Evolutionary conservation across 345 rosid genomes (phyloP).

Genomic region (Lepidium aucheri): DNA sequence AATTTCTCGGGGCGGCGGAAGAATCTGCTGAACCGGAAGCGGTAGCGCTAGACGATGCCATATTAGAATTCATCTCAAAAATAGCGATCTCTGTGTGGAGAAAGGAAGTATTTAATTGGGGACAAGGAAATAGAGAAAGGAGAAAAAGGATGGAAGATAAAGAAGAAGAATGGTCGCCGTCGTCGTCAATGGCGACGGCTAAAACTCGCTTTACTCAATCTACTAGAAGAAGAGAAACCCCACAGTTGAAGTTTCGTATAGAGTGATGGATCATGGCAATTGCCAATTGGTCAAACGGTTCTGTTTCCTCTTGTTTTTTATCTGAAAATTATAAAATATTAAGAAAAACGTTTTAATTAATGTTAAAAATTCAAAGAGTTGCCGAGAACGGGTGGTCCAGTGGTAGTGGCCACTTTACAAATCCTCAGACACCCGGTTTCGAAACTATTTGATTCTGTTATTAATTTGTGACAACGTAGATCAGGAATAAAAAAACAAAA

Average conservation of each 20-base stretch:
- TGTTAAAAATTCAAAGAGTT: too few relatives aligned
- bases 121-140: neutral
- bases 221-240: constrained; percentile 17
- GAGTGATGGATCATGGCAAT: neutral
- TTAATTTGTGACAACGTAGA: too few relatives aligned
- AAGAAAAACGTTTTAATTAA: neutral
- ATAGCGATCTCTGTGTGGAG: neutral
- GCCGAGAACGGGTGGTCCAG: too few relatives aligned
- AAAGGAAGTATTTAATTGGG: neutral
- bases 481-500: too few relatives aligned
- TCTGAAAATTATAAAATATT: neutral
- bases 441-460: neutral
- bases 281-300: neutral
- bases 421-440: too few relatives aligned
- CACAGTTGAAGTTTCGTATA: constrained; percentile 14
- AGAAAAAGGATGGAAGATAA: neutral
- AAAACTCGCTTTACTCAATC: neutral
- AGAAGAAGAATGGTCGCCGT: neutral
- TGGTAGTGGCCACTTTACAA: too few relatives aligned
- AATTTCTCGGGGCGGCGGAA: constrained; percentile 52
- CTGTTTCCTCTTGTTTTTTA: neutral
- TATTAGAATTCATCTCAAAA: constrained; percentile 32
- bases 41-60: constrained; percentile 60
- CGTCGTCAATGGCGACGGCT: constrained; percentile 22
- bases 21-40: constrained; percentile 68